These are phyloP conservation scores for Chaetothyriales sp. DNA, from an alignment of 2,329 filamentous ascomycete species.

Conservation along the genomic window DNA sequence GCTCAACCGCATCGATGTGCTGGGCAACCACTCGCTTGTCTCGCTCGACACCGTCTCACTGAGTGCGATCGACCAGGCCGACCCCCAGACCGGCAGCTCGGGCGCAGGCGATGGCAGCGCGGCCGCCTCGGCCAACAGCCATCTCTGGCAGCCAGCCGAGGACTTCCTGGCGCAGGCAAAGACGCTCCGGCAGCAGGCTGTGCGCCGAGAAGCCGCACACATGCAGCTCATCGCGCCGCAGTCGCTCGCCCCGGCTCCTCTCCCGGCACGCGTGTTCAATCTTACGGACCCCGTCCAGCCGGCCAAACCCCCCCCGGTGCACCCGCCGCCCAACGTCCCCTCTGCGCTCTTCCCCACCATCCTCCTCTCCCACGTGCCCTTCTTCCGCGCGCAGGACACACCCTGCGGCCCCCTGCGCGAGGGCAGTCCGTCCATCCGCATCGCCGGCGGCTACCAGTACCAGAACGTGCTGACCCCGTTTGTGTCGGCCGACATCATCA, in stretches of 20 bases:
- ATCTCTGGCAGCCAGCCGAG: constrained; percentile 60
- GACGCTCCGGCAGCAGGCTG: constrained; percentile 49
- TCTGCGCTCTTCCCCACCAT: constrained; percentile 55
- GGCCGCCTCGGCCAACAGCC: constrained; percentile 31
- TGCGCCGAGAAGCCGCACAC: background rate
- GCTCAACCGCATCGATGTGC: constrained; percentile 74
- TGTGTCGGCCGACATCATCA: constrained; percentile 60
- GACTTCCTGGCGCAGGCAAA: constrained; percentile 60
- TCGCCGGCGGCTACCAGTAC: constrained; percentile 79
- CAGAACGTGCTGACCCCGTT: constrained; percentile 76
- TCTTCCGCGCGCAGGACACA: constrained; percentile 67
- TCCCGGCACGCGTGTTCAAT: background rate
- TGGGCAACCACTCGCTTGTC: constrained; percentile 91
- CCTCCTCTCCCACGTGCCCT: constrained; percentile 76
- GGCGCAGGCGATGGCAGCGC: constrained; percentile 27
- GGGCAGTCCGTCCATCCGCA: constrained; percentile 61
- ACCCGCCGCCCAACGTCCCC: background rate
- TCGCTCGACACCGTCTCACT: constrained; percentile 79
- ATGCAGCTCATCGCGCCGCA: background rate
- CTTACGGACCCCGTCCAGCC: background rate
- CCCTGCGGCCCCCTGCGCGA: constrained; percentile 80
- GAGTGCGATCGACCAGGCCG: constrained; percentile 52
- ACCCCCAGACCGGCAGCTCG: constrained; percentile 32
- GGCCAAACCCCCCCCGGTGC: background rate
- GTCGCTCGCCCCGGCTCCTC: background rate